Evolutionary conservation across 2,329 filamentous ascomycete species (phyloP).

Genomic region (Exophiala sp.): DNA sequence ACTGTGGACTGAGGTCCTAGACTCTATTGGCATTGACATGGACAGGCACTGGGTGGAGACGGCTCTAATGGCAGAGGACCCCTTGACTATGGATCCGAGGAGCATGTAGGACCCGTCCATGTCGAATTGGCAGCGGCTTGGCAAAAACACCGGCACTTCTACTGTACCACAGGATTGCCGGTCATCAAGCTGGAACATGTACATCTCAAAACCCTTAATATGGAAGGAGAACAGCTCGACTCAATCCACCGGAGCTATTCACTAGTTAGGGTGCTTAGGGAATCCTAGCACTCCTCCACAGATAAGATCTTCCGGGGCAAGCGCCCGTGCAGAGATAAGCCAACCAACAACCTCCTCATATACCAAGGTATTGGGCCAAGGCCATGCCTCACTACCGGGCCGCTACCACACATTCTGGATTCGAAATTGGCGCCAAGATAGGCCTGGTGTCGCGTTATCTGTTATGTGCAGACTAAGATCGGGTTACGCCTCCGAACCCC

Average conservation of each 20-base stretch:
- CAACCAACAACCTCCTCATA: background rate
- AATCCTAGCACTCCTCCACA: background rate
- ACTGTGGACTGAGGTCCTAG: constrained; percentile 13
- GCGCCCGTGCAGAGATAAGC: background rate
- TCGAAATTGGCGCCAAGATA: background rate
- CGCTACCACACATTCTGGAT: background rate
- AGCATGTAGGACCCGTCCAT: background rate
- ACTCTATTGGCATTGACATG: constrained; percentile 38
- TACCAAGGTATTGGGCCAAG: background rate
- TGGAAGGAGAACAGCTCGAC: background rate
- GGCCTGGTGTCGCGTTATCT: background rate
- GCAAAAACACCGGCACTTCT: background rate
- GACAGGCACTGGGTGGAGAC: constrained; percentile 10
- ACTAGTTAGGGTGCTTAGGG: no score
- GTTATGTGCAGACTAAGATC: background rate
- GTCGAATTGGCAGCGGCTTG: background rate
- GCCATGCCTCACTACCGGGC: background rate
- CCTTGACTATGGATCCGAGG: background rate
- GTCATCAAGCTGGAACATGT: background rate
- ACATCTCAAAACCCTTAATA: background rate
- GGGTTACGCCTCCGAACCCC: background rate
- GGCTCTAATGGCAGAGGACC: constrained; percentile 2
- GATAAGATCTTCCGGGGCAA: background rate
- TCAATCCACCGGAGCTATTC: background rate
- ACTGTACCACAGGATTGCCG: background rate